These are phyloP conservation scores for Bidens hawaiensis DNA, from an alignment of 140 eudicot species.

Conservation along the genomic window DNA sequence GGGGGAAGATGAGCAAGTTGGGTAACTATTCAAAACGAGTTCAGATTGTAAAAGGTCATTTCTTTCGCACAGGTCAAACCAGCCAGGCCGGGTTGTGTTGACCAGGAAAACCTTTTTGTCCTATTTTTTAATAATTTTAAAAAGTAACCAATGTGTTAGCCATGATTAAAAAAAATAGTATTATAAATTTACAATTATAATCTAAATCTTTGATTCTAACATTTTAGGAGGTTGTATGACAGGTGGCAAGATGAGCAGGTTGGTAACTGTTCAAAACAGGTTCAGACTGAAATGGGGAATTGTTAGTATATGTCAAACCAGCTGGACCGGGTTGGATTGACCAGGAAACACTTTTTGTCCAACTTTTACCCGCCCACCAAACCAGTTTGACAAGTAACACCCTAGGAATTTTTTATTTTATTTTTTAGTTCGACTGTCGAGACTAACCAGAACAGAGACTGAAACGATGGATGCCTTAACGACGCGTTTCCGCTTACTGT, in stretches of 20 bases:
- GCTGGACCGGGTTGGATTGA: not conserved
- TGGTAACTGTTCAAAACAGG: not conserved
- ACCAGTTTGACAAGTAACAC: not conserved
- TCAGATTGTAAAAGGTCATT: too few relatives aligned
- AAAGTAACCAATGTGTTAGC: not conserved
- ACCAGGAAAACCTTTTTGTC: not conserved
- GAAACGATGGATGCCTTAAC: slow-evolving; percentile 69
- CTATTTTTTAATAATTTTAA: not conserved
- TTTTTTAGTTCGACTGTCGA: too few relatives aligned
- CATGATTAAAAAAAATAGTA: not conserved
- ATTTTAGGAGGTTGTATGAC: slow-evolving; percentile 4
- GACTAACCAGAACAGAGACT: slow-evolving; percentile 57
- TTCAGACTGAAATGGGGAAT: not conserved
- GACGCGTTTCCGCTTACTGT: slow-evolving; percentile 60
- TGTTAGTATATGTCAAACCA: not conserved
- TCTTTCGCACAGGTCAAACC: too few relatives aligned
- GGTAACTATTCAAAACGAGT: not conserved
- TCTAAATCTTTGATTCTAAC: not conserved
- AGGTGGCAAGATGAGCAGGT: not conserved
- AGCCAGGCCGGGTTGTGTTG: not conserved
- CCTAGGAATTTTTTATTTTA: too few relatives aligned
- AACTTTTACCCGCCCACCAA: not conserved
- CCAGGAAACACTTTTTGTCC: not conserved
- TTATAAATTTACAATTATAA: not conserved
- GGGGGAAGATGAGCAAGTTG: too few relatives aligned